phyloP scores from a whole-genome alignment of 2,329 filamentous ascomycete species.

The Colletotrichum sidae region DNA sequence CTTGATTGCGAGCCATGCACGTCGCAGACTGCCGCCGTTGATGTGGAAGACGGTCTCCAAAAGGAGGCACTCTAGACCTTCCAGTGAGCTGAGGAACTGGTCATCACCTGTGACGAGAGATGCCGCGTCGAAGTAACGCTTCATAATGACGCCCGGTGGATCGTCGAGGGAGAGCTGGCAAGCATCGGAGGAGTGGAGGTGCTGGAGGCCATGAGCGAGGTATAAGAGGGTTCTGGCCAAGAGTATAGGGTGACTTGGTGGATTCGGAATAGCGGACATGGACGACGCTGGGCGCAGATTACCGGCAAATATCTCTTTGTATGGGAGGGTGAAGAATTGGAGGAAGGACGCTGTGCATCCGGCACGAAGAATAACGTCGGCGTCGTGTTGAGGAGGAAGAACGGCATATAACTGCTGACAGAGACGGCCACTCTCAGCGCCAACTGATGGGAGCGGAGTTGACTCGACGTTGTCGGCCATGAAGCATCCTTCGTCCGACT shows the following conservation, averaged over 20 bases:
- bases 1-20: constrained; percentile 51
- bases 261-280: not conserved
- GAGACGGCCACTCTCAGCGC: not conserved
- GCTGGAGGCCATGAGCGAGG: constrained; percentile 14
- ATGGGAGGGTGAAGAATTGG: constrained; percentile 3
- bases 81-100: constrained; percentile 50
- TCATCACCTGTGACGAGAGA: constrained; percentile 48
- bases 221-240: constrained; percentile 7
- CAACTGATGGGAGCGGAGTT: not conserved
- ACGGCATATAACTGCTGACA: not conserved
- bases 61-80: constrained; percentile 56
- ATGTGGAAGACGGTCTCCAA: constrained; percentile 52
- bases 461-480: not conserved
- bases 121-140: constrained; percentile 45
- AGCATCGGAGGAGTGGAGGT: constrained; percentile 38
- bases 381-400: not conserved
- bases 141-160: constrained; percentile 42
- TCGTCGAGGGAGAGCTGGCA: constrained; percentile 30
- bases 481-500: too few relatives aligned
- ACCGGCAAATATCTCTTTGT: constrained; percentile 1
- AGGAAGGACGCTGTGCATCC: constrained; percentile 2
- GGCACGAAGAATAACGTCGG: not conserved
- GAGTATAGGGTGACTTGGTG: constrained; percentile 1
- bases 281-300: not conserved
- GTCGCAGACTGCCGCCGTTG: constrained; percentile 53